phyloP scores from a whole-genome alignment of 225 moss, liverwort and hornwort genomes.

The Marchantia paleacea region DNA sequence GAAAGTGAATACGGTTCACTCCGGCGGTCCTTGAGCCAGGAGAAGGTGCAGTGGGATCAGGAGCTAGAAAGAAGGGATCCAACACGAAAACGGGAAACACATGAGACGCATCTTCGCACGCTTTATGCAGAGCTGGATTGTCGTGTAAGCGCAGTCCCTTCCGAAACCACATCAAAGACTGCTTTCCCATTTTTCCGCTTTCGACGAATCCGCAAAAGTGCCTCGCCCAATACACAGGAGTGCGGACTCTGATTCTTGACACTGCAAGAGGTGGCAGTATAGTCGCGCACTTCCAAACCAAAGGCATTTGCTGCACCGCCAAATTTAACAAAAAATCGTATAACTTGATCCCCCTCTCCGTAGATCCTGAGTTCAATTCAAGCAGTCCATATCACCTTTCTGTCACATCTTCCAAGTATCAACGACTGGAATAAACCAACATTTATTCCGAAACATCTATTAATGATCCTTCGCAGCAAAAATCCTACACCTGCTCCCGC shows the following conservation, averaged over 20 bases:
- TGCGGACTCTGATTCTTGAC: neutral
- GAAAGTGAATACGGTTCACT: constrained; percentile 83
- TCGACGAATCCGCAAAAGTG: neutral
- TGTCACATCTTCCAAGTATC: neutral
- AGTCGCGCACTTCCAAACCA: neutral
- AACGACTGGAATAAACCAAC: neutral
- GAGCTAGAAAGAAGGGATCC: constrained; percentile 79
- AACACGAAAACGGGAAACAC: constrained; percentile 78
- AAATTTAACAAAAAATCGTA: too few species aligned
- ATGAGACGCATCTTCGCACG: constrained; percentile 52
- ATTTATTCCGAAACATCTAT: too few species aligned
- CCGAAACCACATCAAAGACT: constrained; percentile 80
- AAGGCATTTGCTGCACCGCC: neutral
- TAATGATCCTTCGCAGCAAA: neutral
- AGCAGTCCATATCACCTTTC: neutral
- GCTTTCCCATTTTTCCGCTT: constrained; percentile 17
- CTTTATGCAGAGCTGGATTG: constrained; percentile 77
- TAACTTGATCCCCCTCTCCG: neutral
- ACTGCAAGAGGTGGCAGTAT: neutral
- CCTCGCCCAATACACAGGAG: neutral
- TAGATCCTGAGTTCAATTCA: neutral
- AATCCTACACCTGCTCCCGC: neutral
- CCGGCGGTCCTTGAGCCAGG: constrained; percentile 81
- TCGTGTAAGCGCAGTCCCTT: constrained; percentile 92
- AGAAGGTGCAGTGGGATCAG: constrained; percentile 70